These are phyloP conservation scores for Nicotiana otophora DNA, from an alignment of 257 asterid genomes.

Conservation along the genomic window DNA sequence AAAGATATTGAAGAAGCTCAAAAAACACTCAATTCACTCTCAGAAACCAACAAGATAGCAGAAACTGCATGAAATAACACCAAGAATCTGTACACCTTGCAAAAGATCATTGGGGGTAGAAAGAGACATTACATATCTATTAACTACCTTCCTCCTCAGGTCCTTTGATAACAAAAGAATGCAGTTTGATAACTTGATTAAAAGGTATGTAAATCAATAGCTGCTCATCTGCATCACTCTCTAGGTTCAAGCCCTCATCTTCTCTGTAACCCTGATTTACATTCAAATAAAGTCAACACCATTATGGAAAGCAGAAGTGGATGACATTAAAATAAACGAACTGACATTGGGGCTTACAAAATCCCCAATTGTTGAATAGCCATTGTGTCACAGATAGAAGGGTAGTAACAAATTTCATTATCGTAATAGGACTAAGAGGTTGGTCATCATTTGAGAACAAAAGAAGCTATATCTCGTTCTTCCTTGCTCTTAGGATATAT, in stretches of 20 bases:
- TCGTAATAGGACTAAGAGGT: neutral
- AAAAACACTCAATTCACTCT: neutral
- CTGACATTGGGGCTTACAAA: neutral
- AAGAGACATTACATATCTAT: neutral
- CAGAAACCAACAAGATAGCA: neutral
- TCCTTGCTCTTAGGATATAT: neutral
- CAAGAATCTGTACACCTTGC: neutral
- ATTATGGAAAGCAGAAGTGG: neutral
- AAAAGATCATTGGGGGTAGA: neutral
- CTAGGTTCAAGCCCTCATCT: constrained; percentile 79
- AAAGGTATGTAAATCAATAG: constrained; percentile 83
- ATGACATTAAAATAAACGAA: neutral
- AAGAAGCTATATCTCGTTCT: neutral
- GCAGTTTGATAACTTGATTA: constrained; percentile 77
- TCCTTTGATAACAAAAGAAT: constrained; percentile 65
- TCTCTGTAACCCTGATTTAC: constrained; percentile 86
- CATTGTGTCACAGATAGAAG: neutral
- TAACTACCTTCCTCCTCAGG: constrained; percentile 88
- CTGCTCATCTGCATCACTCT: constrained; percentile 97
- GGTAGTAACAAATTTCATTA: neutral
- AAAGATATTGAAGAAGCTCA: neutral
- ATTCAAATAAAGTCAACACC: neutral
- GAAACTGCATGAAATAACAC: neutral
- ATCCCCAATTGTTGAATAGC: neutral
- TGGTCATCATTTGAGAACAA: neutral